phyloP scores from a whole-genome alignment of 2,329 filamentous ascomycete species.

The Calonectria pseudoreteaudii region DNA sequence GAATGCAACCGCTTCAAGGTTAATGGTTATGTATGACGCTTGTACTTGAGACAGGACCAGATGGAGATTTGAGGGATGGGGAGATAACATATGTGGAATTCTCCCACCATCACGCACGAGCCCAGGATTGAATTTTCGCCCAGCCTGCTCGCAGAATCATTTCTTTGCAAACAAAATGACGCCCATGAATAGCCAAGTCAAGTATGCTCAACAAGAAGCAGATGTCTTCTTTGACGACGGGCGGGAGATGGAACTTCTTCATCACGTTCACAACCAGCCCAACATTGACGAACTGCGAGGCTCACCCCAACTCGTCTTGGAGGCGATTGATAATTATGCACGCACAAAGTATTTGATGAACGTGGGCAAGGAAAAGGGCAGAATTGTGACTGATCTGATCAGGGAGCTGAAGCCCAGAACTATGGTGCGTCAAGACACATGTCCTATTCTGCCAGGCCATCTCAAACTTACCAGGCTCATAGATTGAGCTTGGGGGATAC shows the following conservation, averaged over 20 bases:
- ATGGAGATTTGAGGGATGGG: too few relatives aligned
- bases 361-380: conserved; percentile 79
- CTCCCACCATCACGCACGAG: background rate
- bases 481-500: conserved; percentile 83
- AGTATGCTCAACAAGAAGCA: conserved; percentile 56
- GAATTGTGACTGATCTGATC: conserved; percentile 77
- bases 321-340: conserved; percentile 76
- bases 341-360: conserved; percentile 83
- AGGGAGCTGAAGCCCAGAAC: conserved; percentile 71
- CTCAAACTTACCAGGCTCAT: background rate
- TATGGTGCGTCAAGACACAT: conserved; percentile 60
- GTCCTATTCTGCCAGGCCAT: background rate
- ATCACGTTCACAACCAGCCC: conserved; percentile 73
- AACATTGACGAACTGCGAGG: conserved; percentile 73
- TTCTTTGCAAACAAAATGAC: conserved; percentile 25
- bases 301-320: conserved; percentile 72
- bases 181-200: conserved; percentile 50
- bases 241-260: conserved; percentile 78
- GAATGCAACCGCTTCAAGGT: background rate
- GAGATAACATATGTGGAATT: background rate
- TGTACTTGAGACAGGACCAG: background rate
- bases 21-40: background rate
- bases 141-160: background rate
- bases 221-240: conserved; percentile 72
- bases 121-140: too few relatives aligned